These are phyloP conservation scores for Phytomonas sp. DNA, from an alignment of 208 protist genomes.

Conservation along the genomic window DNA sequence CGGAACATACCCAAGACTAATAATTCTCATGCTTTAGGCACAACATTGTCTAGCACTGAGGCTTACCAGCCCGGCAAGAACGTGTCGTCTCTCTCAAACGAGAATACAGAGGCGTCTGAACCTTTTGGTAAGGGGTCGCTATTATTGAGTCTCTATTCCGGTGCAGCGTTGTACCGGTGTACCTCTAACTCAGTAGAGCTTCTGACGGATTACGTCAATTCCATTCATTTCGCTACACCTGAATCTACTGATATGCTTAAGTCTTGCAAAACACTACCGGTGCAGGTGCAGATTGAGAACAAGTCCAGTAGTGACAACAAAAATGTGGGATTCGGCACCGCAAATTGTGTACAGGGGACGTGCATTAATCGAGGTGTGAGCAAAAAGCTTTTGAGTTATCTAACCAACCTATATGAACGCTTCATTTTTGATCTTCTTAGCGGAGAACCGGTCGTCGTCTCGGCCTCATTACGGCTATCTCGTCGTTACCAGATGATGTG, in stretches of 20 bases:
- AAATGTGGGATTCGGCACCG: conserved; percentile 10
- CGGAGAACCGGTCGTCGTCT: conserved; percentile 28
- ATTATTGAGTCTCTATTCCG: conserved; percentile 74
- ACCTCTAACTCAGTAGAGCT: conserved; percentile 30
- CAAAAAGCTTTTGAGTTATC: conserved; percentile 16
- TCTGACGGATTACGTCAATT: conserved; percentile 40
- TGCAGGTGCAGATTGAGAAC: neutral
- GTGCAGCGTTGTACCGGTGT: conserved; percentile 72
- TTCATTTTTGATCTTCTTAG: conserved; percentile 38
- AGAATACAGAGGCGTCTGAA: neutral
- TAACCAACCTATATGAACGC: conserved; percentile 36
- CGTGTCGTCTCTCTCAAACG: neutral
- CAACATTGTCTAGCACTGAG: neutral
- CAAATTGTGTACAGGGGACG: conserved; percentile 54
- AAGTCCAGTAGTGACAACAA: neutral
- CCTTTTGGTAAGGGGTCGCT: conserved; percentile 34
- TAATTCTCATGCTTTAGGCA: neutral
- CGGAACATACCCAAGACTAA: neutral
- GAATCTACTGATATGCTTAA: conserved; percentile 36
- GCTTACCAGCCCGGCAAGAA: neutral
- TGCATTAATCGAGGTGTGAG: conserved; percentile 39
- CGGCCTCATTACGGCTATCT: conserved; percentile 37
- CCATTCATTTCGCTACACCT: conserved; percentile 51
- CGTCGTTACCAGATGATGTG: conserved; percentile 73
- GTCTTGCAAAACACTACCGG: conserved; percentile 14